These are phyloP conservation scores for Cicer pinnatifidum DNA, from an alignment of 306 rosid genomes.

Conservation along the genomic window DNA sequence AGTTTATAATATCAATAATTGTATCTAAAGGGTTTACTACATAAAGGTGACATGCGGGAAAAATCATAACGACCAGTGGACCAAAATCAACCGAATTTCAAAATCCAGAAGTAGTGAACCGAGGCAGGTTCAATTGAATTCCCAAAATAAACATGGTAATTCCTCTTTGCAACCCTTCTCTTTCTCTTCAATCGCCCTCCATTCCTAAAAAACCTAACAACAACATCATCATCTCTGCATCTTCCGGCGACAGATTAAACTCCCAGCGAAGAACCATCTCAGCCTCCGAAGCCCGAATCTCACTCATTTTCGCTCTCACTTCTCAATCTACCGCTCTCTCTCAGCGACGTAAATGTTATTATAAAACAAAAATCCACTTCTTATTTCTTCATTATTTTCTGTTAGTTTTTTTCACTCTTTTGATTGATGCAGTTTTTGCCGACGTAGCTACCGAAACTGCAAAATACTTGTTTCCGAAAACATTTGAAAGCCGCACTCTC, in stretches of 20 bases:
- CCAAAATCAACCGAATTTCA: constrained; percentile 41
- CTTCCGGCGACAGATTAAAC: constrained; percentile 50
- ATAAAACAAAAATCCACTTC: background rate
- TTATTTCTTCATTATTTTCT: background rate
- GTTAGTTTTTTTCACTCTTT: background rate
- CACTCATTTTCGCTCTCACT: constrained; percentile 79
- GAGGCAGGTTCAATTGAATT: background rate
- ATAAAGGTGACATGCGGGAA: constrained; percentile 5
- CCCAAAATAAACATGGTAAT: constrained; percentile 37
- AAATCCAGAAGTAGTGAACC: constrained; percentile 20
- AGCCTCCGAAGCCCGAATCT: constrained; percentile 72
- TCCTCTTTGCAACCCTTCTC: constrained; percentile 42
- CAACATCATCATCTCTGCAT: constrained; percentile 48
- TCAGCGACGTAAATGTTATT: constrained; percentile 70
- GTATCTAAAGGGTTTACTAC: background rate
- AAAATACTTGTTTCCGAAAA: constrained; percentile 75
- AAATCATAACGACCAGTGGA: constrained; percentile 18
- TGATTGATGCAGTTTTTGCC: constrained; percentile 57
- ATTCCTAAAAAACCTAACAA: constrained; percentile 40
- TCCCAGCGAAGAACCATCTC: constrained; percentile 57
- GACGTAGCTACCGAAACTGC: constrained; percentile 71
- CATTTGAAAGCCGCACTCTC: constrained; percentile 76
- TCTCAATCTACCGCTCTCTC: constrained; percentile 71
- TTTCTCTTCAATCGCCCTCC: constrained; percentile 43
- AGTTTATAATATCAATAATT: too few species aligned